Base-by-base conservation (phyloP, 2,329 filamentous ascomycete genomes). In the Penicillium sp. region DNA sequence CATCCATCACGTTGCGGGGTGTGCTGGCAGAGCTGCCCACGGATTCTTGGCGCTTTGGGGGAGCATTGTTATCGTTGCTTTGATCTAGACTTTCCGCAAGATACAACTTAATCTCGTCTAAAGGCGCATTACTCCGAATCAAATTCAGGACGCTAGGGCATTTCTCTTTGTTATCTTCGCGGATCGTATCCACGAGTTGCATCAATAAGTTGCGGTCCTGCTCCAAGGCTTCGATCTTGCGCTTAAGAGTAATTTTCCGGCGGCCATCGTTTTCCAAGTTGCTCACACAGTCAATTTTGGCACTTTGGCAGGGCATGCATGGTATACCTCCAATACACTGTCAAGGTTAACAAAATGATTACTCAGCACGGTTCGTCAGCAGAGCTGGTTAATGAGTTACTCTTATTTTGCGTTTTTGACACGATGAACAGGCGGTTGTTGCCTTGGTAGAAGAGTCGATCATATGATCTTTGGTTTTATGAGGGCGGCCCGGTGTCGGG, bases 121-220 rank as follows among this genome's bases (percentile, higher is more conserved):
- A 48, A 6, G 68, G 61, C 9, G 67, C 68, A 48, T 70, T 58
- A 41, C 60, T 67, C 31, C 68, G 69, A 44, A 71, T 65, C 5
- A 71, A 53, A 41, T 66, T 66, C 11, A 70, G 31, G 22, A 71
- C 57, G 10, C 63, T 66, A 2, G 58, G 53, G 24, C 60, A 60
- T 35, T 54, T 56, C 37, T 48, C 56, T 19, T 61, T 60, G 48
- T 59, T 61, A 26, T 55, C 60, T 33, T 70, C 65, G 29, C 61
- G 68, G 5, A 72, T 56, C 6, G 62, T 57, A 7, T 43, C 35
- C 22, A 71, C 55, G n/a, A 72, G 59, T 2, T 58, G 61, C n/a
- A 65, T 43, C 8, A 72, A 52, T 3, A 71, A 50, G 5, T 67
- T 58, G 22, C 68, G 62, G 19, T 69, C 63, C 11, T 71, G 64